Base-by-base conservation (phyloP, 768 basidiomycete genomes). In the Mycena latifolia region DNA sequence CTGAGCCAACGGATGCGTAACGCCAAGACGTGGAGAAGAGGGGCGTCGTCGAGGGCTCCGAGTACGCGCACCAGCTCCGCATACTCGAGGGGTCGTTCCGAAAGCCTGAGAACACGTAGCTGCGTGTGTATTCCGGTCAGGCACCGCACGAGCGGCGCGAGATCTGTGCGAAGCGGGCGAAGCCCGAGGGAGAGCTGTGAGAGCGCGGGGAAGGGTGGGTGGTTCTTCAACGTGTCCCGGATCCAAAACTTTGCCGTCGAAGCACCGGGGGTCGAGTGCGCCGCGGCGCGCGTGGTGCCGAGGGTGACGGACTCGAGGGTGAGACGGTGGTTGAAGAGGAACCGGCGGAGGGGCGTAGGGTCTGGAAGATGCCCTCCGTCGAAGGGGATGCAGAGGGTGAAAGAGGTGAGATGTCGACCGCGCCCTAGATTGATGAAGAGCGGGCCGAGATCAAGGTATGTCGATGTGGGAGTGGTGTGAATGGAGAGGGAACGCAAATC, bases 361-460 rank as follows among this genome's bases (percentile, higher is more conserved):
- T 80, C 73, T 12, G 77, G 71, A 27, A 86, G 76, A 37, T 84
- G 82, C 8, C 70, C 73, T 9, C 84, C 83, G 46, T 85, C 80
- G 55, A 80, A 83, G 9, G 85, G 84, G 18, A 85, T 82, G 29
- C 79, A 81, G 17, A 86, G 72, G 1, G 76, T 63, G 46, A 85
- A 73, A 1, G 77, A 72, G n/a, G 59, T 74, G 17, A 86, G 76
- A 43, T 62, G 75, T n/a, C 82, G 80, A 39, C 83, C 84, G 17
- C 67, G 72, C 0, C 80, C 82, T 37, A 84, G 73, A 48, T 70
- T 67, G 18, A 67, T 60, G 67, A 83, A 82, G 41, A 86, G 77
- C 25, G 71, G 74, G 59, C 75, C 70, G 18, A 86, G 71, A 68
- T 82, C 80, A 45, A 86, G 79, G 51, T 78, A 73, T 48, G 67